A percentile compares a stretch with the other conserved stretches of the same genome.
Conservation (phyloP, 148 eudicot species). For the Vaccinium vitisidaea region DNA sequence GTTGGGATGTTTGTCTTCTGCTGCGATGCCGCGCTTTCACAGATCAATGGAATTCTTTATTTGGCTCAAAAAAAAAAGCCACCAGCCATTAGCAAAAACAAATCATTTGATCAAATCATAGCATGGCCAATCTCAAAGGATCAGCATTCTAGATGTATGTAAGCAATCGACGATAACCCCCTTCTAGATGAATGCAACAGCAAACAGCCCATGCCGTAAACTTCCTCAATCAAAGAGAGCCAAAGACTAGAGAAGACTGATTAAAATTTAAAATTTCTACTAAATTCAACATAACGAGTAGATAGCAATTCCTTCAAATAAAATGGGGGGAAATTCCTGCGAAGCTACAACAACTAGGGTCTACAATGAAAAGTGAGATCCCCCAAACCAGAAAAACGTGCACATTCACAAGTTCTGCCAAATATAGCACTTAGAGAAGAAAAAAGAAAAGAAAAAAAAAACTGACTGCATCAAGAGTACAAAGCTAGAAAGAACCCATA, state of each 20-base stretch:
- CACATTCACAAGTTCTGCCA: slow-evolving; percentile 13
- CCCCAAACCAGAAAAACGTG: slow-evolving; percentile 14
- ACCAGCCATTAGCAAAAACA: background rate
- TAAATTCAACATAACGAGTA: background rate
- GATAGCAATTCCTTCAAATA: slow-evolving; percentile 6
- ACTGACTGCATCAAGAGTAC: slow-evolving; percentile 1
- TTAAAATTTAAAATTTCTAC: background rate
- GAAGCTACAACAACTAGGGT: background rate
- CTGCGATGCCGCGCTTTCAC: no score
- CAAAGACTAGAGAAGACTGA: background rate
- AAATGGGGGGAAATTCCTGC: background rate
- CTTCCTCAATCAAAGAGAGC: slow-evolving; percentile 1
- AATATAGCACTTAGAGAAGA: slow-evolving; percentile 4
- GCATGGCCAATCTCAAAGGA: background rate
- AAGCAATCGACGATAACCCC: background rate
- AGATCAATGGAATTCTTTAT: background rate
- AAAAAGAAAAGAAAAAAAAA: background rate
- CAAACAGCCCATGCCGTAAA: background rate
- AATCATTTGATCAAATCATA: background rate
- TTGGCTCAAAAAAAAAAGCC: background rate
- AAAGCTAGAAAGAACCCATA: background rate
- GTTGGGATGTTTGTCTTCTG: no score
- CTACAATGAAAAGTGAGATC: slow-evolving; percentile 10
- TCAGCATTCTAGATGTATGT: background rate
- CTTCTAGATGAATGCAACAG: background rate